These are phyloP conservation scores for Ganoderma multipileum DNA, from an alignment of 1,284 basidiomycete genomes.

Conservation along the genomic window DNA sequence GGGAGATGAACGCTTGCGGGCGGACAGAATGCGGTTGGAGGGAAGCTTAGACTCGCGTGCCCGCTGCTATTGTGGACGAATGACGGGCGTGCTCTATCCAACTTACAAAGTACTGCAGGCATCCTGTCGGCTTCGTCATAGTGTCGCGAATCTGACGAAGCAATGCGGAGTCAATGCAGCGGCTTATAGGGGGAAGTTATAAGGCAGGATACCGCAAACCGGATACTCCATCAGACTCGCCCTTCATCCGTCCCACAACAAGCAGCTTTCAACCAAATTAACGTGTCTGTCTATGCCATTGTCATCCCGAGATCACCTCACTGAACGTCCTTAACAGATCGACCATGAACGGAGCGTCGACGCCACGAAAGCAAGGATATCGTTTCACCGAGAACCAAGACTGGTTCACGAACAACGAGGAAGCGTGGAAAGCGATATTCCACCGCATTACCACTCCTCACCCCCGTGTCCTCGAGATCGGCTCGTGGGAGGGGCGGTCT, in stretches of 20 bases:
- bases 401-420: slow-evolving; percentile 58
- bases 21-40: not conserved
- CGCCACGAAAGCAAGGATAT: slow-evolving; percentile 21
- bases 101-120: not conserved
- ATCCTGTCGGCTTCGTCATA: not conserved
- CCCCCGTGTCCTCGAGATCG: slow-evolving; percentile 63
- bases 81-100: not conserved
- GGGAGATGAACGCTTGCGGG: not conserved
- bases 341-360: not conserved
- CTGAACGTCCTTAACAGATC: not conserved
- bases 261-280: not conserved
- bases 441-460: slow-evolving; percentile 41
- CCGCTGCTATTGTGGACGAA: not conserved
- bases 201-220: not conserved
- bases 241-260: not conserved
- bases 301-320: not conserved
- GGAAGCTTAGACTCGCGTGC: not conserved
- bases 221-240: not conserved
- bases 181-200: not conserved
- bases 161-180: not conserved
- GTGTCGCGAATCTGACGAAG: not conserved
- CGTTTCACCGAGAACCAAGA: slow-evolving; percentile 60
- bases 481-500: slow-evolving; percentile 69
- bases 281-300: not conserved
- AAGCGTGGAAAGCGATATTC: slow-evolving; percentile 51